phyloP scores from a whole-genome alignment of 2,329 filamentous ascomycete species.

The Fusarium staphyleae region DNA sequence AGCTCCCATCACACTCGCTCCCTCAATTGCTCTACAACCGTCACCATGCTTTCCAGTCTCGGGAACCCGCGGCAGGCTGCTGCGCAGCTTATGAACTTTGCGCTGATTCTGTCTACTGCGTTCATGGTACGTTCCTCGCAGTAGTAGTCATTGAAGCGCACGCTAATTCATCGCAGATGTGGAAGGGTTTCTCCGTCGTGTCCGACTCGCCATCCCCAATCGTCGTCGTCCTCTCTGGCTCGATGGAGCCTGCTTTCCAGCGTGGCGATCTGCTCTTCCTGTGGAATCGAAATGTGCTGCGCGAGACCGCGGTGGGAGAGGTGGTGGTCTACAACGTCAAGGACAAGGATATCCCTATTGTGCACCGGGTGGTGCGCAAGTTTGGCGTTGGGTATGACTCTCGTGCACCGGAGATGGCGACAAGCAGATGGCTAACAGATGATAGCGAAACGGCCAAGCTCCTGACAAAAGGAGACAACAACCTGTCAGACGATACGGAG shows the following conservation, averaged over 20 bases:
- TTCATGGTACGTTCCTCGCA: slow-evolving; percentile 73
- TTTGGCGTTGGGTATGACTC: slow-evolving; percentile 63
- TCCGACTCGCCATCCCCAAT: slow-evolving; percentile 80
- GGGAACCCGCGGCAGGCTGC: slow-evolving; percentile 81
- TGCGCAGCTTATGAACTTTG: slow-evolving; percentile 87
- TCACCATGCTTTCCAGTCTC: slow-evolving; percentile 71
- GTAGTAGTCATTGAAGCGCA: not conserved
- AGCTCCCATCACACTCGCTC: slow-evolving; percentile 19
- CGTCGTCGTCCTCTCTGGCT: slow-evolving; percentile 83
- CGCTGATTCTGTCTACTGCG: slow-evolving; percentile 85
- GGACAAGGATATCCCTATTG: slow-evolving; percentile 96
- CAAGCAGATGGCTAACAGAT: slow-evolving; percentile 8
- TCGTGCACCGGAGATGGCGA: too few species aligned
- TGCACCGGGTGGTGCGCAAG: slow-evolving; percentile 86
- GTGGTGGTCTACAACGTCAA: slow-evolving; percentile 79
- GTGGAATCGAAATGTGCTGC: slow-evolving; percentile 73
- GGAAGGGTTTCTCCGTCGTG: slow-evolving; percentile 85
- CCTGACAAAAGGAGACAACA: slow-evolving; percentile 98
- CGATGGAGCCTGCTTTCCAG: slow-evolving; percentile 85
- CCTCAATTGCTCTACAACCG: not conserved
- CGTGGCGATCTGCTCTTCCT: slow-evolving; percentile 78
- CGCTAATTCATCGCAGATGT: slow-evolving; percentile 60
- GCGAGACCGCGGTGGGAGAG: slow-evolving; percentile 63
- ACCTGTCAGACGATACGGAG: slow-evolving; percentile 90
- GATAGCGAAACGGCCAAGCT: slow-evolving; percentile 68